A percentile compares a stretch with the other conserved stretches of the same genome.
Conservation (phyloP, 2,329 filamentous ascomycete species). For the Aspergillus candidus region DNA sequence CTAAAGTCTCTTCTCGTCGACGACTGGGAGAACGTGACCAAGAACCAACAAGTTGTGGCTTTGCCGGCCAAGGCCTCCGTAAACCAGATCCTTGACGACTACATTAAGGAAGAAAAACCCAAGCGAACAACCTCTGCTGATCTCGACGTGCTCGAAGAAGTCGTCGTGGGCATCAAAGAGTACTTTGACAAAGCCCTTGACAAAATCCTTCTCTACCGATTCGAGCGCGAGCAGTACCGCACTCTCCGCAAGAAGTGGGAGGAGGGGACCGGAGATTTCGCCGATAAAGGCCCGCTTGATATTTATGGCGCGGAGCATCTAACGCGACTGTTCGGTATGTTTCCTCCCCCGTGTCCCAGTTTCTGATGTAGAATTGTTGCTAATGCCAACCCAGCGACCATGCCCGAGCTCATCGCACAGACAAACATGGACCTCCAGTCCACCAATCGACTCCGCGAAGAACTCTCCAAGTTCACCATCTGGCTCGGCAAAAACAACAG, state of each 20-base stretch:
- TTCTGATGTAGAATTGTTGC: constrained; percentile 3
- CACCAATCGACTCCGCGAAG: constrained; percentile 79
- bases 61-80: constrained; percentile 74
- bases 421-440: constrained; percentile 97
- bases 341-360: constrained; percentile 8
- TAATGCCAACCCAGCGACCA: constrained; percentile 56
- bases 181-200: constrained; percentile 92
- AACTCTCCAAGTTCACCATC: constrained; percentile 75
- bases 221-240: constrained; percentile 83
- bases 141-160: constrained; percentile 82
- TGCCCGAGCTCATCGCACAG: constrained; percentile 90
- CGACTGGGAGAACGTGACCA: constrained; percentile 98
- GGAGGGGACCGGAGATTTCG: constrained; percentile 54
- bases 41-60: constrained; percentile 82
- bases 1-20: constrained; percentile 91
- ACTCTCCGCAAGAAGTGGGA: constrained; percentile 68
- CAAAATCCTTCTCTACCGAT: constrained; percentile 85
- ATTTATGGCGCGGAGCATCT: constrained; percentile 93
- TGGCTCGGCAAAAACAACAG: constrained; percentile 76
- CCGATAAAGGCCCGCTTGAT: constrained; percentile 67
- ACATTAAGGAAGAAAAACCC: constrained; percentile 62
- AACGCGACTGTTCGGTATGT: constrained; percentile 73
- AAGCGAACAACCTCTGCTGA: constrained; percentile 61
- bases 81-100: constrained; percentile 71
- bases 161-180: constrained; percentile 75